Evolutionary conservation across 108 stramenopile species (phyloP).

Genomic region (Discostella stelligeroides): DNA sequence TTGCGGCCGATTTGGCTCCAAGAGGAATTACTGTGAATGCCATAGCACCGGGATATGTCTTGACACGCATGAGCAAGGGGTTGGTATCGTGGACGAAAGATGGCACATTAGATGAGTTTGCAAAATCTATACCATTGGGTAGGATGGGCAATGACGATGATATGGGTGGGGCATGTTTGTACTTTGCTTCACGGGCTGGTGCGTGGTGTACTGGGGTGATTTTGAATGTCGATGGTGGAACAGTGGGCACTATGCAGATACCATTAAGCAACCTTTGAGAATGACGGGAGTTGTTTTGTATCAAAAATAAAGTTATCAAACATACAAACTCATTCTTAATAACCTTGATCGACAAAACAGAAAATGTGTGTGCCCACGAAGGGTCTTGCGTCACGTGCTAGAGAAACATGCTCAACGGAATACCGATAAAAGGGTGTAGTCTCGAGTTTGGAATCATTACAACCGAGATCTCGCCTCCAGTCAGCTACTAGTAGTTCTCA

Average conservation of each 20-base stretch:
- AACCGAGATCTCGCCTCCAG: no score
- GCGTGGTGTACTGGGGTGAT: conserved; percentile 88
- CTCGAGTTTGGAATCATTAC: no score
- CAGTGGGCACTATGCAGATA: conserved; percentile 79
- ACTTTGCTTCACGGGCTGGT: conserved; percentile 80
- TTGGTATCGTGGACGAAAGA: conserved; percentile 56
- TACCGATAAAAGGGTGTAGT: no score
- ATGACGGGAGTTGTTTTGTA: not conserved
- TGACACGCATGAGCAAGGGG: conserved; percentile 81
- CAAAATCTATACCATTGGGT: conserved; percentile 70
- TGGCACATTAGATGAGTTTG: conserved; percentile 45
- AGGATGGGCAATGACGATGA: conserved; percentile 90
- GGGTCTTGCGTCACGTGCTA: no score
- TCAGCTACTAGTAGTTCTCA: conserved; percentile 11
- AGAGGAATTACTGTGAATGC: conserved; percentile 89
- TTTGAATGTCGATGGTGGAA: conserved; percentile 91
- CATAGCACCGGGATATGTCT: conserved; percentile 91
- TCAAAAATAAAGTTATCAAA: not conserved
- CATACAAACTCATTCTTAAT: no score
- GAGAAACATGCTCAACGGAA: no score
- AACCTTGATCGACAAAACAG: no score
- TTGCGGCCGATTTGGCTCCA: conserved; percentile 86
- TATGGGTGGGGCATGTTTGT: conserved; percentile 91
- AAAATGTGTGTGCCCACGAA: no score
- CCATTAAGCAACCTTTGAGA: conserved; percentile 71